phyloP scores from a whole-genome alignment of 2,329 filamentous ascomycete genomes.

The Penicillium sp. region DNA sequence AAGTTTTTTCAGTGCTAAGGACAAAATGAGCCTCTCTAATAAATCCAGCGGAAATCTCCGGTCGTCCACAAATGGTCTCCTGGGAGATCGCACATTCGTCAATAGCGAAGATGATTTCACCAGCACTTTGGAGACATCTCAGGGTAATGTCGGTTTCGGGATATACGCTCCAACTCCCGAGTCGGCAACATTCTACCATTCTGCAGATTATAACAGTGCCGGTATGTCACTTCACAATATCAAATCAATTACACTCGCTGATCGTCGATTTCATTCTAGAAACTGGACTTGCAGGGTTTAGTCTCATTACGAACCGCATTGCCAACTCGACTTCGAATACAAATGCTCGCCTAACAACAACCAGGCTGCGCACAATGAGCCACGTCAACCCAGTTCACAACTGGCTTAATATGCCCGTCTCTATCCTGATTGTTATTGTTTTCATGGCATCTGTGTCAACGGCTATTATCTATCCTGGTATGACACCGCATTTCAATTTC shows the following conservation, averaged over 20 bases:
- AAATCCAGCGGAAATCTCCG: neutral
- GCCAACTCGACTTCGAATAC: slow-evolving; percentile 1
- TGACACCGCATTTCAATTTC: neutral
- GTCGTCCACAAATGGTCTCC: neutral
- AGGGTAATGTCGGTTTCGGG: neutral
- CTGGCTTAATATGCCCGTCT: neutral
- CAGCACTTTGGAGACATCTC: neutral
- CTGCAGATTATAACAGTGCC: neutral
- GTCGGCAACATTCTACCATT: neutral
- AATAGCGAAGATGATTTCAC: slow-evolving; percentile 1
- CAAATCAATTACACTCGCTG: neutral
- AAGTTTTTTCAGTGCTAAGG: neutral
- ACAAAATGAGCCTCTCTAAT: neutral
- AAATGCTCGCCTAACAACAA: neutral
- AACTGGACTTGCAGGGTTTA: neutral
- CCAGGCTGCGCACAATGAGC: neutral
- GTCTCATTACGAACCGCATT: slow-evolving; percentile 1
- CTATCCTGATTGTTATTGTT: neutral
- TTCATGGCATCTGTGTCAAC: slow-evolving; percentile 1
- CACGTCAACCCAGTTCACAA: slow-evolving; percentile 1
- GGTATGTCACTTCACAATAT: neutral
- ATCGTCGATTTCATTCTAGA: neutral
- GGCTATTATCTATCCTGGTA: slow-evolving; percentile 1
- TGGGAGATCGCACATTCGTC: neutral
- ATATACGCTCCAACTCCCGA: neutral